phyloP scores from a whole-genome alignment of 768 basidiomycete species.

The Asterophora parasitica region DNA sequence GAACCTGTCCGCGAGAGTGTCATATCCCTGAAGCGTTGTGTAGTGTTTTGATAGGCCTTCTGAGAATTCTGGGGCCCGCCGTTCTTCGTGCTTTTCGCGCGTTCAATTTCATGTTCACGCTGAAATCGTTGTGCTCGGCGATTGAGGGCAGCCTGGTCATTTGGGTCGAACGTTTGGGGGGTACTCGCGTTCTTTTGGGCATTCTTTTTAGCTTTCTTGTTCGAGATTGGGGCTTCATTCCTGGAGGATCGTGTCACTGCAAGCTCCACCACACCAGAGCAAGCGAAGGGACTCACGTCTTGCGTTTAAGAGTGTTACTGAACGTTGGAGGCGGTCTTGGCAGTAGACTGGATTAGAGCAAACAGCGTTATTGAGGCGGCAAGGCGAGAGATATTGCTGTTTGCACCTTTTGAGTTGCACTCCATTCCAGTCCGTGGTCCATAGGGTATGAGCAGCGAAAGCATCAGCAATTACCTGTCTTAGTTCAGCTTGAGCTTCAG shows the following conservation, averaged over 20 bases:
- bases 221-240: constrained; percentile 33
- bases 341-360: constrained; percentile 30
- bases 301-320: constrained; percentile 55
- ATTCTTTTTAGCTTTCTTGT: constrained; percentile 42
- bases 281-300: constrained; percentile 40
- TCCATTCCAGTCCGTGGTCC: constrained; percentile 92
- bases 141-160: constrained; percentile 65
- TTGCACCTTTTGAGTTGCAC: constrained; percentile 82
- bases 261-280: neutral
- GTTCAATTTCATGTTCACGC: constrained; percentile 84
- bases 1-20: constrained; percentile 46
- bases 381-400: constrained; percentile 5
- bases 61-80: constrained; percentile 30
- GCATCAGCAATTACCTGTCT: constrained; percentile 96
- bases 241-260: constrained; percentile 20
- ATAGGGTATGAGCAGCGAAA: constrained; percentile 76
- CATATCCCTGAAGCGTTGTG: constrained; percentile 48
- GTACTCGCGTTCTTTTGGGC: constrained; percentile 7
- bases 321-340: constrained; percentile 54
- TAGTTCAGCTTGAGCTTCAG: constrained; percentile 88
- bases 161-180: constrained; percentile 41
- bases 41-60: constrained; percentile 44
- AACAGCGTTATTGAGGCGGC: neutral
- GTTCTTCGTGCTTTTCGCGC: constrained; percentile 47
- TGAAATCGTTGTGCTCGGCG: constrained; percentile 86